Evolutionary conservation across 2,329 filamentous ascomycete species (phyloP), one percentile per base, ranked within the genome.

Genomic region (Microdochium bolleyi): DNA sequence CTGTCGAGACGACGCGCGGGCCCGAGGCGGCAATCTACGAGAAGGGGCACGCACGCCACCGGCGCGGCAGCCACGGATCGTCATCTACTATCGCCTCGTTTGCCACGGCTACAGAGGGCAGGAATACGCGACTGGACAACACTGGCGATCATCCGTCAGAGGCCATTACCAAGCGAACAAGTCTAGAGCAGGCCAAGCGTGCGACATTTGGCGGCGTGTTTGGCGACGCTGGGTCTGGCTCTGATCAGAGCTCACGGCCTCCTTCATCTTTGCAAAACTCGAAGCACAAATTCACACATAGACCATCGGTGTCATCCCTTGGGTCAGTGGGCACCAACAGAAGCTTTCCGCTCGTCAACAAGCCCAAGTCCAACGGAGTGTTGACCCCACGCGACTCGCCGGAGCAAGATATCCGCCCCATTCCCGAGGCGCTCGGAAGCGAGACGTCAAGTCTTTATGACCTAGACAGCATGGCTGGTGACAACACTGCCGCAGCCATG

Each of bases 301-400:
- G 79, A 1, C 78, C 81, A 5, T 83, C 80, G 0, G 65, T 78
- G 22, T 78, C 80, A 3, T 82, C 80, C 0, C 73, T 82, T 54
- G 77, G 78, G 48, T 85, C 81, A 0, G 74, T 71, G 0, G 79
- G 79, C 16, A 84, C 82, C 1, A 79, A 75, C 50, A 73, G 83
- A 58, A 85, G 80, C 62, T 85, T 85, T 56, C 82, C 82, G 1
- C 70, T 85, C 4, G 74, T 84, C 44, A 79, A 77, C 58, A 80
- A 73, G 59, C 61, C 73, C 16, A 77, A 72, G 56, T 62, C 70
- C 9, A 73, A 70, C 50, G 73, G 69, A 30, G 65, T 78, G 14
- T 59, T 75, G 37, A 80, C 75, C 2, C 75, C 76, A 2, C 69
- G 66, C 8, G 73, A 69, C 3, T 79, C 78, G 1, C 76, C 75